Percentiles rank a stretch among this genome's conserved stretches.
Evolutionary conservation across 1,284 basidiomycete genomes (phyloP).

Genomic region (Thelephora terrestris): DNA sequence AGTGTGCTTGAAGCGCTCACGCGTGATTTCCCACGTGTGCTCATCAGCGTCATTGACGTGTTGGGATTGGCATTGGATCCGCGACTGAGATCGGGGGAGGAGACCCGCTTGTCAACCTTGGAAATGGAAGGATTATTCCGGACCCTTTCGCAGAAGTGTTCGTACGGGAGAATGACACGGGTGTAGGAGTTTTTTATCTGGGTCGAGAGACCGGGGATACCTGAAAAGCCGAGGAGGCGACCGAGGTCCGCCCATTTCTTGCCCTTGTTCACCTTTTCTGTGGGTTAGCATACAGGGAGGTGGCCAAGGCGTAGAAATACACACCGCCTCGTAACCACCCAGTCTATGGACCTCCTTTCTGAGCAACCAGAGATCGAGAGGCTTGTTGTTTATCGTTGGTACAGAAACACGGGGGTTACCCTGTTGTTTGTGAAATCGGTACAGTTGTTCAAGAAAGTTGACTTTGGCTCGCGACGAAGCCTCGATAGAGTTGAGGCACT

Average conservation of each 20-base stretch:
- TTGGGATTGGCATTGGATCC: neutral
- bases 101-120: neutral
- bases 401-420: slow-evolving; percentile 81
- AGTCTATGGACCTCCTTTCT: slow-evolving; percentile 84
- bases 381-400: slow-evolving; percentile 86
- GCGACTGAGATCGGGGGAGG: neutral
- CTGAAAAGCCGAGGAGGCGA: slow-evolving; percentile 70
- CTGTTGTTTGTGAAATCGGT: slow-evolving; percentile 86
- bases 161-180: slow-evolving; percentile 89
- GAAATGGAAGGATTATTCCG: slow-evolving; percentile 50
- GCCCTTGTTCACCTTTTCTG: slow-evolving; percentile 55
- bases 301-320: slow-evolving; percentile 19
- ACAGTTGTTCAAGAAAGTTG: slow-evolving; percentile 95
- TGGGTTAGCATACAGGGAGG: slow-evolving; percentile 6
- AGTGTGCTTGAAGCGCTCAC: neutral
- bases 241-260: slow-evolving; percentile 87
- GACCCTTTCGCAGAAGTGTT: slow-evolving; percentile 77
- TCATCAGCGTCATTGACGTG: slow-evolving; percentile 1
- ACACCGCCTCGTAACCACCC: slow-evolving; percentile 81
- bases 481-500: slow-evolving; percentile 94
- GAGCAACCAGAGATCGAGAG: slow-evolving; percentile 88
- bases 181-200: slow-evolving; percentile 87
- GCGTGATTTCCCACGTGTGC: neutral
- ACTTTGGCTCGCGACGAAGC: slow-evolving; percentile 93
- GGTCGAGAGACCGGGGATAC: slow-evolving; percentile 74